These are phyloP conservation scores for Candida schatavii DNA, from an alignment of 805 yeast genomes.

Conservation along the genomic window DNA sequence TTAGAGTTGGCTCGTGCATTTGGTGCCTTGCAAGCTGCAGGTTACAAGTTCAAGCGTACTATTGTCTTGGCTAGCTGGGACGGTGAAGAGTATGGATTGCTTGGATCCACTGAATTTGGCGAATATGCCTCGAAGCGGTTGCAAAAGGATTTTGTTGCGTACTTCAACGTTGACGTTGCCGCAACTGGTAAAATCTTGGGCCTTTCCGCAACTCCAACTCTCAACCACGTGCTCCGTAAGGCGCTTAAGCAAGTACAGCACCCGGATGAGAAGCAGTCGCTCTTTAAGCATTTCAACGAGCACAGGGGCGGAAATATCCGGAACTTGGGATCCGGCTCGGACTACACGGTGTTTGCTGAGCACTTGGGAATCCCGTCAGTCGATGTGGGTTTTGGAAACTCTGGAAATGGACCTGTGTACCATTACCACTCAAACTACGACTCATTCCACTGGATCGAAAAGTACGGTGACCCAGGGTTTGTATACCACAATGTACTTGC, in stretches of 20 bases:
- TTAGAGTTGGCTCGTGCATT: constrained; percentile 43
- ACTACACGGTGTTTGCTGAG: constrained; percentile 59
- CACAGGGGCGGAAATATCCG: constrained; percentile 28
- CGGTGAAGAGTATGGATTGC: constrained; percentile 48
- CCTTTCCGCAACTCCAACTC: constrained; percentile 55
- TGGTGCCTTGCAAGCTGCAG: constrained; percentile 33
- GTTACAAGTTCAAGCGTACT: constrained; percentile 37
- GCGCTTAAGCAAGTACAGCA: constrained; percentile 48
- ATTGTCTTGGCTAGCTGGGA: constrained; percentile 40
- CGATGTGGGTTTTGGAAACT: constrained; percentile 39
- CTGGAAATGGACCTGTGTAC: constrained; percentile 47
- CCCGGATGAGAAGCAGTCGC: constrained; percentile 33
- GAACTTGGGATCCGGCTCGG: constrained; percentile 50
- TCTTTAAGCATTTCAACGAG: constrained; percentile 48
- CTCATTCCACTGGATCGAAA: constrained; percentile 53
- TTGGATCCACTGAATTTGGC: constrained; percentile 58
- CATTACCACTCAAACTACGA: constrained; percentile 61
- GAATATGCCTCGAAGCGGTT: constrained; percentile 43
- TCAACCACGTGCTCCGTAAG: constrained; percentile 42
- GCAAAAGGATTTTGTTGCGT: constrained; percentile 45
- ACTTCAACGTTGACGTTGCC: constrained; percentile 51
- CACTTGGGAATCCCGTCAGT: constrained; percentile 67
- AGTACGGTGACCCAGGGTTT: constrained; percentile 51
- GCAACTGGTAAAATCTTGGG: constrained; percentile 50
- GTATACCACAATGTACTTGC: constrained; percentile 55